Percentiles rank a stretch among this genome's conserved stretches.
phyloP scores from a whole-genome alignment of 371 early-diverging fungal genomes.

The Lichtheimia hyalospora region DNA sequence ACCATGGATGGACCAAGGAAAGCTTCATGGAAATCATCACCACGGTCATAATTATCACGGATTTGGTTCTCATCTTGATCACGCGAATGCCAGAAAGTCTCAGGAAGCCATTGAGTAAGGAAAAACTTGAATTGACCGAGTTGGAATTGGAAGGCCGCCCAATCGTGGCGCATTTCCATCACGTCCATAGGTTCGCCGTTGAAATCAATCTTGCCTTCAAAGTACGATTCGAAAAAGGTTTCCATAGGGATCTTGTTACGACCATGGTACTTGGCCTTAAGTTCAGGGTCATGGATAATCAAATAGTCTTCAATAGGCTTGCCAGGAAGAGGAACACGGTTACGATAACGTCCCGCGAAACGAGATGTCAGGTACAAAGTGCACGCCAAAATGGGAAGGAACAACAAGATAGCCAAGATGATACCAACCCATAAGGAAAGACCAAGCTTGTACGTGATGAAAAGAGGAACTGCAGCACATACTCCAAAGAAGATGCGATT shows the following conservation, averaged over 20 bases:
- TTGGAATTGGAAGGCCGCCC: slow-evolving; percentile 88
- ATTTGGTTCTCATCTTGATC: slow-evolving; percentile 97
- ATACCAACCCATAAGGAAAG: slow-evolving; percentile 60
- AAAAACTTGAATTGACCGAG: slow-evolving; percentile 89
- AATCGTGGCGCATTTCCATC: slow-evolving; percentile 92
- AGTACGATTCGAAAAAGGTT: slow-evolving; percentile 93
- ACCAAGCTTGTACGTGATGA: slow-evolving; percentile 59
- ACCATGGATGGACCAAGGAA: slow-evolving; percentile 95
- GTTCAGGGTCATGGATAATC: slow-evolving; percentile 79
- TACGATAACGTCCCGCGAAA: slow-evolving; percentile 68
- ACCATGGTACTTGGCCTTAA: slow-evolving; percentile 71
- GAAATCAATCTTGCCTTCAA: slow-evolving; percentile 92
- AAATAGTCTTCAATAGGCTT: slow-evolving; percentile 85
- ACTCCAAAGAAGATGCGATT: slow-evolving; percentile 57
- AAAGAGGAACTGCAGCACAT: slow-evolving; percentile 60
- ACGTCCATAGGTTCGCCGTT: slow-evolving; percentile 85
- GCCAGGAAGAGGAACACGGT: slow-evolving; percentile 75
- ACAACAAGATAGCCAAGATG: slow-evolving; percentile 57
- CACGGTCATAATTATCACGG: slow-evolving; percentile 96
- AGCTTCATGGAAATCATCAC: slow-evolving; percentile 94
- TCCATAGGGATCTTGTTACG: slow-evolving; percentile 94
- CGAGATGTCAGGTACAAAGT: slow-evolving; percentile 65
- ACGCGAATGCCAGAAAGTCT: slow-evolving; percentile 91
- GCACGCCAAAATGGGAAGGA: slow-evolving; percentile 71
- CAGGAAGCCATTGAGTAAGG: slow-evolving; percentile 93